These are phyloP conservation scores for Russula olivacea DNA, from an alignment of 768 basidiomycete species.

Conservation along the genomic window DNA sequence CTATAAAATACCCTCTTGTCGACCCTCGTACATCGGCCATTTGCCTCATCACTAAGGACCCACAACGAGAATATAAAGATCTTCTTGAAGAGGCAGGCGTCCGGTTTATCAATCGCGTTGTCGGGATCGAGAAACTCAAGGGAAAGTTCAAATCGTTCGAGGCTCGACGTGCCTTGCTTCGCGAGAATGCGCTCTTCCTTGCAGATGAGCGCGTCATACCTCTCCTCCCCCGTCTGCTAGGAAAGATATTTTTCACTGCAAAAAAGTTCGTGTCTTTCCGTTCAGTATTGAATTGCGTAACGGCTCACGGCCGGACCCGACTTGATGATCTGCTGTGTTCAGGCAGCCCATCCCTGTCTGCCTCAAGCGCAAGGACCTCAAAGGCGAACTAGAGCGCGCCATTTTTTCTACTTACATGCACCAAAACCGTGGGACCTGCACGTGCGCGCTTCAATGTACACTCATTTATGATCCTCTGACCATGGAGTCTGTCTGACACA, in stretches of 20 bases:
- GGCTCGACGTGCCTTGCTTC: constrained; percentile 73
- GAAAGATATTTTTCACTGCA: constrained; percentile 86
- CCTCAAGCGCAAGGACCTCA: constrained; percentile 81
- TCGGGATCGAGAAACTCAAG: constrained; percentile 86
- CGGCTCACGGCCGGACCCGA: background rate
- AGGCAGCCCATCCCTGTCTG: constrained; percentile 97
- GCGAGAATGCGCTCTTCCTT: constrained; percentile 88
- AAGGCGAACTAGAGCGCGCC: constrained; percentile 86
- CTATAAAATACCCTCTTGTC: constrained; percentile 73
- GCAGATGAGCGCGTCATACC: constrained; percentile 88
- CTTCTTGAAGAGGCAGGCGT: constrained; percentile 71
- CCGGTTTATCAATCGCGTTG: constrained; percentile 87
- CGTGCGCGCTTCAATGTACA: constrained; percentile 48
- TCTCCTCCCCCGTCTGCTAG: constrained; percentile 80
- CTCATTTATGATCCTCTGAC: background rate
- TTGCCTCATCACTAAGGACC: constrained; percentile 93
- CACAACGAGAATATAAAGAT: constrained; percentile 94
- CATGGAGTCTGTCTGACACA: constrained; percentile 31
- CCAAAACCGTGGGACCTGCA: constrained; percentile 88
- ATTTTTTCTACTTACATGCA: constrained; percentile 95
- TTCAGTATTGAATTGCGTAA: background rate
- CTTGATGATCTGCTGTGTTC: background rate
- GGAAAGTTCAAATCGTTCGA: constrained; percentile 88
- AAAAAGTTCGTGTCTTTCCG: constrained; percentile 68
- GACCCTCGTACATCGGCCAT: constrained; percentile 77